Evolutionary conservation across 108 stramenopile species (phyloP).

Genomic region (Aurantiochytrium sp.): DNA sequence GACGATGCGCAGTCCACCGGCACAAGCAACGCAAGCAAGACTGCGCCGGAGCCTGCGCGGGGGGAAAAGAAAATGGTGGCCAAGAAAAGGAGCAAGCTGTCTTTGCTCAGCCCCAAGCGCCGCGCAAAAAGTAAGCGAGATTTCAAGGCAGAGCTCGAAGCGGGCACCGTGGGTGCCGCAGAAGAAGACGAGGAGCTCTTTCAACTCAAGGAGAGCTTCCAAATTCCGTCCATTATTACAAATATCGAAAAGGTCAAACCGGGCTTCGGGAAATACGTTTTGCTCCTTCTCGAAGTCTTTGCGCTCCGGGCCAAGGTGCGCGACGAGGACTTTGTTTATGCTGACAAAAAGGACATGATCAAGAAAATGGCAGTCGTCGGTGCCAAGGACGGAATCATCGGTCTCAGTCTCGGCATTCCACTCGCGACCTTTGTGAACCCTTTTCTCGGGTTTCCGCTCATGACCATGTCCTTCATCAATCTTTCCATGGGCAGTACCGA

Average conservation of each 20-base stretch:
- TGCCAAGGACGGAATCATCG: slow-evolving; percentile 6
- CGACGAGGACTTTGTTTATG: background rate
- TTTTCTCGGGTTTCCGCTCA: background rate
- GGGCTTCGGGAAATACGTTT: background rate
- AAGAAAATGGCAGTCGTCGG: slow-evolving; percentile 7
- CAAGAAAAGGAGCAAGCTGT: too few relatives aligned
- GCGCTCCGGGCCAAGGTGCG: background rate
- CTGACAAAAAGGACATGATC: background rate
- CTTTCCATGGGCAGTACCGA: slow-evolving; percentile 8
- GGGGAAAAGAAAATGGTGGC: too few relatives aligned
- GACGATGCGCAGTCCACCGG: too few relatives aligned
- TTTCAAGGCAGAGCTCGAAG: too few relatives aligned
- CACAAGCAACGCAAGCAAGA: too few relatives aligned
- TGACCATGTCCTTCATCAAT: background rate
- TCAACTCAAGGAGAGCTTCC: background rate
- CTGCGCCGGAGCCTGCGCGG: too few relatives aligned
- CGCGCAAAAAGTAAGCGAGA: too few relatives aligned
- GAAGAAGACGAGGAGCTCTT: background rate
- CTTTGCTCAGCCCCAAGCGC: too few relatives aligned
- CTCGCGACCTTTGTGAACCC: background rate
- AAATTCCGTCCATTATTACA: background rate
- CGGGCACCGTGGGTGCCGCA: background rate
- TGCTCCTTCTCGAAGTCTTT: background rate
- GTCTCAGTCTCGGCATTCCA: background rate
- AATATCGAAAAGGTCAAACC: background rate